phyloP scores from a whole-genome alignment of 495 filamentous ascomycete species.

The Podospora conica region DNA sequence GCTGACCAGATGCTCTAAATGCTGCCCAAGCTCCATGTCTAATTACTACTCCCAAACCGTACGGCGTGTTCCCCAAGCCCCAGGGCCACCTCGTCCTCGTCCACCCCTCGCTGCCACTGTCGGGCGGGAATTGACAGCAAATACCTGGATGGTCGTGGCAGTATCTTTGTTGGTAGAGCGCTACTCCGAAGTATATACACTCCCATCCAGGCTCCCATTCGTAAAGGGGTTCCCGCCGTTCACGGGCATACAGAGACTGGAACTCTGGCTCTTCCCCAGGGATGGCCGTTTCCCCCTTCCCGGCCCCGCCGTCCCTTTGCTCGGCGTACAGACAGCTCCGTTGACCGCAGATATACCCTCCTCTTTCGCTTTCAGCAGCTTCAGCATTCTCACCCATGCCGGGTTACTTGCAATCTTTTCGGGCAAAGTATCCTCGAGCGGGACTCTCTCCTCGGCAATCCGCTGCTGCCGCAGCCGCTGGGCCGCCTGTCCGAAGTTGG shows the following conservation, averaged over 20 bases:
- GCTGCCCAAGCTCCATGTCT: background rate
- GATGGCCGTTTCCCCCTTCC: background rate
- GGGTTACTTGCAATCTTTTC: slow-evolving; percentile 24
- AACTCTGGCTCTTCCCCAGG: background rate
- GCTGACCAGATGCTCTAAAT: background rate
- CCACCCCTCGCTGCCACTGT: background rate
- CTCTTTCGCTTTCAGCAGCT: slow-evolving; percentile 10
- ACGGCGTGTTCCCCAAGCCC: background rate
- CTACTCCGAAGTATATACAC: background rate
- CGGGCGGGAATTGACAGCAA: background rate
- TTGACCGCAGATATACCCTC: background rate
- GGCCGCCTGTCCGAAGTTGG: slow-evolving; percentile 35
- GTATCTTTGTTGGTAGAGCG: background rate
- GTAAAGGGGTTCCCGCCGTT: background rate
- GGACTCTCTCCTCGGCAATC: slow-evolving; percentile 9
- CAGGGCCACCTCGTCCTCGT: background rate
- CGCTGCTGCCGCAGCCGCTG: slow-evolving; percentile 29
- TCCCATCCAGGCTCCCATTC: background rate
- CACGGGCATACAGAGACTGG: background rate
- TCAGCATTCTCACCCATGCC: slow-evolving; percentile 23
- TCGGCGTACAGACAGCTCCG: background rate
- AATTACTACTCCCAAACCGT: background rate
- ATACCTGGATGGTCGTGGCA: background rate
- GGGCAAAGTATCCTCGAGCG: slow-evolving; percentile 22
- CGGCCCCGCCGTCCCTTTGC: background rate